Conservation (phyloP, 2,329 filamentous ascomycete genomes). For the Colletotrichum spaethianum region DNA sequence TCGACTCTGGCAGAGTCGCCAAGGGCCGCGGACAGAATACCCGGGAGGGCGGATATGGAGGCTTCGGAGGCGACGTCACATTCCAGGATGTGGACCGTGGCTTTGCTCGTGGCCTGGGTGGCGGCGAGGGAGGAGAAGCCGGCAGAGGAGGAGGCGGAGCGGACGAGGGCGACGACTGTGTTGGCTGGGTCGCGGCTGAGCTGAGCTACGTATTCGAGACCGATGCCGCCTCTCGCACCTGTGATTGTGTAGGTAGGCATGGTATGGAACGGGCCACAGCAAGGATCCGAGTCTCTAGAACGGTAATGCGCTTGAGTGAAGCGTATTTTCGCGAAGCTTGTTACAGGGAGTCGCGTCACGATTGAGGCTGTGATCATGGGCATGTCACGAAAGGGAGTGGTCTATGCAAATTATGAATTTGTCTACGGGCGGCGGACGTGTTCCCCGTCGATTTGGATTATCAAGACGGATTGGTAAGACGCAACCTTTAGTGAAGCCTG, state of each 20-base stretch:
- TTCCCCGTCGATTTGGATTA: not conserved
- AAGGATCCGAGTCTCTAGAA: not conserved
- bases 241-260: conserved; percentile 53
- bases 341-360: not conserved
- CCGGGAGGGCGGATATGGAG: conserved; percentile 23
- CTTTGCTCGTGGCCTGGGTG: not conserved
- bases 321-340: not conserved
- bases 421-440: too few species aligned
- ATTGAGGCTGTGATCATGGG: not conserved
- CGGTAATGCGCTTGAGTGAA: not conserved
- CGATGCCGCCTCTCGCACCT: conserved; percentile 49
- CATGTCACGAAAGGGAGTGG: not conserved
- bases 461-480: not conserved
- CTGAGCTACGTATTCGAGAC: conserved; percentile 50
- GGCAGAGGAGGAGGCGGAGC: conserved; percentile 43
- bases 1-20: conserved; percentile 32
- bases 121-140: conserved; percentile 27
- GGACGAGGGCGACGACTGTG: conserved; percentile 57
- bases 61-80: conserved; percentile 36
- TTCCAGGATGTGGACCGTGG: conserved; percentile 29
- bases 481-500: not conserved
- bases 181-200: conserved; percentile 49
- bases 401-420: not conserved
- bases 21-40: not conserved
- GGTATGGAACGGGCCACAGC: too few species aligned